phyloP scores from a whole-genome alignment of 108 stramenopile genomes.

The Bacterosira constricta region DNA sequence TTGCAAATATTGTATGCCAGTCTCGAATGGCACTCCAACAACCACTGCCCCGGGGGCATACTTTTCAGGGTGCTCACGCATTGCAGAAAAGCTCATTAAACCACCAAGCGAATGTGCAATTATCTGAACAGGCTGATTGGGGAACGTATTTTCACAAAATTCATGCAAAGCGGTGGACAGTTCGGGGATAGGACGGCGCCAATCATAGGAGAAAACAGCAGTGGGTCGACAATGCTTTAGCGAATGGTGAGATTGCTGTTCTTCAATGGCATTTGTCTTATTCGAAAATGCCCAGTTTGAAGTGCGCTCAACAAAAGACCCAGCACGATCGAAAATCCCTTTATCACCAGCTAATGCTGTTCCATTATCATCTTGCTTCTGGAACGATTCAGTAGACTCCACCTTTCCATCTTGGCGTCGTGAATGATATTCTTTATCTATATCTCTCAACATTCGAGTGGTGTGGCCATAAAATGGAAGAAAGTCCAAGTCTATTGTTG shows the following conservation, averaged over 20 bases:
- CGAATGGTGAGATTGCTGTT: conserved; percentile 26
- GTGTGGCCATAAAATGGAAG: conserved; percentile 59
- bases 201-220: conserved; percentile 54
- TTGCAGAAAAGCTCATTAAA: conserved; percentile 51
- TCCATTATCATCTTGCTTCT: conserved; percentile 12
- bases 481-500: conserved; percentile 32
- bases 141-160: conserved; percentile 57
- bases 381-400: conserved; percentile 31
- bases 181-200: conserved; percentile 55
- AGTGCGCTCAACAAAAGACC: conserved; percentile 40
- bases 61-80: conserved; percentile 55
- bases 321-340: conserved; percentile 39
- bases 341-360: not conserved
- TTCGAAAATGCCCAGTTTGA: conserved; percentile 42
- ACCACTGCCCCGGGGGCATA: conserved; percentile 53
- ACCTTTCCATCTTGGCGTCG: conserved; percentile 27
- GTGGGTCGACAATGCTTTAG: conserved; percentile 46
- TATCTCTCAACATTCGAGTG: conserved; percentile 38
- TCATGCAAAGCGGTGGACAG: conserved; percentile 45
- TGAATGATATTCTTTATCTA: conserved; percentile 46
- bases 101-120: conserved; percentile 57
- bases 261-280: conserved; percentile 9
- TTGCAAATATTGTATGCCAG: conserved; percentile 58
- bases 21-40: conserved; percentile 60
- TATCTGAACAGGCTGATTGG: conserved; percentile 55